Percentiles rank a stretch among this genome's conserved stretches.
These are phyloP conservation scores for Retiboletus fuscus DNA, from an alignment of 1,284 basidiomycete genomes.

Conservation along the genomic window DNA sequence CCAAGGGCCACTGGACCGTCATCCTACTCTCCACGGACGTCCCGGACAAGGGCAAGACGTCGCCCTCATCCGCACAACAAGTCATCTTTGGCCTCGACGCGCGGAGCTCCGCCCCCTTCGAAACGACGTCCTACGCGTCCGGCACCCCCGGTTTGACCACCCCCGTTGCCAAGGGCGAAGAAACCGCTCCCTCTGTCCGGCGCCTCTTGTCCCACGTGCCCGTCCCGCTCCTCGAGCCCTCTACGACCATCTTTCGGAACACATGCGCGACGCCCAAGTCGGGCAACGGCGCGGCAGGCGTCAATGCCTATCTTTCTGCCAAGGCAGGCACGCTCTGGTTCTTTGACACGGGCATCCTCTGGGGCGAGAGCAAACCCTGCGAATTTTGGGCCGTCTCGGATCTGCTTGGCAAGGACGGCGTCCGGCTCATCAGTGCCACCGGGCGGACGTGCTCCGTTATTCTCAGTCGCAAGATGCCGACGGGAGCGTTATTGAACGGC, in stretches of 20 bases:
- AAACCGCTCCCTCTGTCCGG: conserved; percentile 61
- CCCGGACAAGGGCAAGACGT: conserved; percentile 53
- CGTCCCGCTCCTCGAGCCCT: conserved; percentile 62
- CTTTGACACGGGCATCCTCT: conserved; percentile 71
- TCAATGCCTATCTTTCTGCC: conserved; percentile 75
- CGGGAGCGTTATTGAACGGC: too few relatives aligned
- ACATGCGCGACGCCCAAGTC: conserved; percentile 55
- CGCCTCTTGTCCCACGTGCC: conserved; percentile 65
- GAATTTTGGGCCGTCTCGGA: conserved; percentile 79
- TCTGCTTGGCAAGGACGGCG: conserved; percentile 64
- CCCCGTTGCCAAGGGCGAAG: conserved; percentile 61
- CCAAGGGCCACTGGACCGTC: conserved; percentile 75
- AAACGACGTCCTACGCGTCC: conserved; percentile 54
- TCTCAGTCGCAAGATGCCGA: conserved; percentile 53
- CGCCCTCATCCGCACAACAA: conserved; percentile 54
- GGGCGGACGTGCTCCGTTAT: conserved; percentile 75
- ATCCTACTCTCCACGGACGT: conserved; percentile 66
- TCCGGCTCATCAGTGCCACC: conserved; percentile 71
- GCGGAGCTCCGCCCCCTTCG: conserved; percentile 53
- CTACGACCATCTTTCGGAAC: conserved; percentile 65
- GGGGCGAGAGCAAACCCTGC: conserved; percentile 79
- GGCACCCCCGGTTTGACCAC: conserved; percentile 38
- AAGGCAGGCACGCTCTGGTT: conserved; percentile 81
- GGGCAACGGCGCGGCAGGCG: conserved; percentile 62
- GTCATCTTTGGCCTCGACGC: conserved; percentile 76